Conservation (phyloP, 2,329 filamentous ascomycete genomes). For the Xenosphaeropsis pyriputrescens region DNA sequence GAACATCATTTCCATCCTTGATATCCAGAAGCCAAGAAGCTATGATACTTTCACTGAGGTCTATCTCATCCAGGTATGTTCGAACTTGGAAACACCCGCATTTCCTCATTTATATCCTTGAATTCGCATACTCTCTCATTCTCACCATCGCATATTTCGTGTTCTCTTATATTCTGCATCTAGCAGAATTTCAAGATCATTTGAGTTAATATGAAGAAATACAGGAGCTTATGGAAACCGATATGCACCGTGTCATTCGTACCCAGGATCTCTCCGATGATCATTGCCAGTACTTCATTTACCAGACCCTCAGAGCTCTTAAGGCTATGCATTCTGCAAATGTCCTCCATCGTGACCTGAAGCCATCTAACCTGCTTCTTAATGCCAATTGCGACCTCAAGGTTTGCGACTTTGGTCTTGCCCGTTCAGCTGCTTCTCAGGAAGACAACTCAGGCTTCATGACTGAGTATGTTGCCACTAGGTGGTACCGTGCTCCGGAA, state of each 20-base stretch:
- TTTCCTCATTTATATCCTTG: too few species aligned
- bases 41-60: slow-evolving; percentile 96
- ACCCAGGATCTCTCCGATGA: slow-evolving; percentile 98
- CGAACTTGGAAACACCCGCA: too few species aligned
- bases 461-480: slow-evolving; percentile 99
- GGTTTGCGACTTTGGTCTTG: slow-evolving; percentile 96
- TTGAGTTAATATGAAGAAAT: not conserved
- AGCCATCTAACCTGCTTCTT: slow-evolving; percentile 90
- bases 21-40: slow-evolving; percentile 95
- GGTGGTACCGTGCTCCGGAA: slow-evolving; percentile 97
- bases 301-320: slow-evolving; percentile 91
- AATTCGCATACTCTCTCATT: too few species aligned
- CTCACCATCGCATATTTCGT: too few species aligned
- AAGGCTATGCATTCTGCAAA: slow-evolving; percentile 99
- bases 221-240: slow-evolving; percentile 97
- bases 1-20: slow-evolving; percentile 98
- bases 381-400: slow-evolving; percentile 99
- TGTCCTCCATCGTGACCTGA: slow-evolving; percentile 91
- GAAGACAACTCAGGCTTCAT: slow-evolving; percentile 99
- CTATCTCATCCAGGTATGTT: slow-evolving; percentile 93
- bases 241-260: slow-evolving; percentile 98
- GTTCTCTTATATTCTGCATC: too few species aligned
- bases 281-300: slow-evolving; percentile 99
- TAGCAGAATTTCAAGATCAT: too few species aligned
- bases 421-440: slow-evolving; percentile 86